Evolutionary conservation across 345 rosid genomes (phyloP), one percentile per base, ranked within the genome.

Genomic region (Hibiscus mutabilis): DNA sequence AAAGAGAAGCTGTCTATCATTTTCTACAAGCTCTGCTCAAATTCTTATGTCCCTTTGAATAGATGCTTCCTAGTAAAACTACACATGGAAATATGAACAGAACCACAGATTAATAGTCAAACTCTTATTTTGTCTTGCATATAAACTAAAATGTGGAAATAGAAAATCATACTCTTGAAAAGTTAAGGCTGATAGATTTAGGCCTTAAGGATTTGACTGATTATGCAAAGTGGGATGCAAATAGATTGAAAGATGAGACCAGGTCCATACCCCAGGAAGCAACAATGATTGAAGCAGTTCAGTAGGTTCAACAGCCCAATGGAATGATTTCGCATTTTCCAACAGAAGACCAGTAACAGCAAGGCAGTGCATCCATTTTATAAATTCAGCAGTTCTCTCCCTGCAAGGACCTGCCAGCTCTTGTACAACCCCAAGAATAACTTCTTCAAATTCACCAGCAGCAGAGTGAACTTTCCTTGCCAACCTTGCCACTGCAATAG

Each of bases 341-440:
- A 95, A 79, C 52, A 92, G 91, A 76, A 92, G 88, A 78, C 94
- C 88, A 65, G 90, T 86, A 79, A 95, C 89, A 77, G 99, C 87
- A 66, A 95, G 89, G 80, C 88, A 73, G 79, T 90, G 98, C 97
- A 95, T 92, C 99, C 98, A 95, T 76, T 90, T 93, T 79, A 86
- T 65, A 75, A 86, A 92, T 77, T 92, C 98, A 16, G 98, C 99
- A 59, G 88, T 83, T 84, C 99, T 90, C 79, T 95, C 97, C 80
- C 99, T 88, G 84, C 98, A 95, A 51, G 98, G 96, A 71, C 65
- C 83, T 29, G 90, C 97, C 73, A 92, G 85, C 78, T 92, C 89
- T 77, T 90, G 89, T 37, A 90, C 81, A 68, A 83, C 89, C 57
- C 72, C 75, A 74, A 91, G 84, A 79, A 92, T 67, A 64, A 86